phyloP scores from a whole-genome alignment of 2,329 filamentous ascomycete genomes.

The Hymenoscyphus scutula region DNA sequence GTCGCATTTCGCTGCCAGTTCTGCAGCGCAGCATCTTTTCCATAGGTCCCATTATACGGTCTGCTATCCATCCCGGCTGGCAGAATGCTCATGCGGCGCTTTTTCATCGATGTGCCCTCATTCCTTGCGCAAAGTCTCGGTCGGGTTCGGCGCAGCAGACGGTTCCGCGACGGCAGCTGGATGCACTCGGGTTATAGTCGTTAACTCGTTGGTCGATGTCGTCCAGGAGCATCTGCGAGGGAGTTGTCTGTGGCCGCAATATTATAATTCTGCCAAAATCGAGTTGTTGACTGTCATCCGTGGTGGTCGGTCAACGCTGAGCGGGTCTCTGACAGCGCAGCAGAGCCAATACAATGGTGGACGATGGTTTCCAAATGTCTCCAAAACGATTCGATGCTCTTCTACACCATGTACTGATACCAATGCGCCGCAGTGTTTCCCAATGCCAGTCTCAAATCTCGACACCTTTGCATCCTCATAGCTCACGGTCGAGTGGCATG shows the following conservation, averaged over 20 bases:
- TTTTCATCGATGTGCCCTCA: conserved; percentile 29
- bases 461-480: conserved; percentile 34
- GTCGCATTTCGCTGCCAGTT: conserved; percentile 33
- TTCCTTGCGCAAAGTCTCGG: conserved; percentile 20
- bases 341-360: neutral
- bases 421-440: conserved; percentile 29
- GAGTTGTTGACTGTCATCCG: neutral
- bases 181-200: neutral
- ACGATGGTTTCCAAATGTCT: conserved; percentile 1
- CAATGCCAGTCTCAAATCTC: conserved; percentile 28
- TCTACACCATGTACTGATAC: conserved; percentile 15
- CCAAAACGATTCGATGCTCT: neutral
- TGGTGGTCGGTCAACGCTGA: conserved; percentile 2
- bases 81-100: conserved; percentile 41
- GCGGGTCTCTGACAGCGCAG: conserved; percentile 12
- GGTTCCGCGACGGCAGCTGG: neutral
- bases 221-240: conserved; percentile 1
- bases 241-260: neutral
- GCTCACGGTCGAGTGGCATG: conserved; percentile 18
- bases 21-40: conserved; percentile 33
- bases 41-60: conserved; percentile 37
- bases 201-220: conserved; percentile 2
- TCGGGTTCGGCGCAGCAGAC: conserved; percentile 3
- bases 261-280: neutral
- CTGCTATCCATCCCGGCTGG: conserved; percentile 48